Evolutionary conservation across 2,329 filamentous ascomycete species (phyloP).

Genomic region (Curvularia hawaiiensis): DNA sequence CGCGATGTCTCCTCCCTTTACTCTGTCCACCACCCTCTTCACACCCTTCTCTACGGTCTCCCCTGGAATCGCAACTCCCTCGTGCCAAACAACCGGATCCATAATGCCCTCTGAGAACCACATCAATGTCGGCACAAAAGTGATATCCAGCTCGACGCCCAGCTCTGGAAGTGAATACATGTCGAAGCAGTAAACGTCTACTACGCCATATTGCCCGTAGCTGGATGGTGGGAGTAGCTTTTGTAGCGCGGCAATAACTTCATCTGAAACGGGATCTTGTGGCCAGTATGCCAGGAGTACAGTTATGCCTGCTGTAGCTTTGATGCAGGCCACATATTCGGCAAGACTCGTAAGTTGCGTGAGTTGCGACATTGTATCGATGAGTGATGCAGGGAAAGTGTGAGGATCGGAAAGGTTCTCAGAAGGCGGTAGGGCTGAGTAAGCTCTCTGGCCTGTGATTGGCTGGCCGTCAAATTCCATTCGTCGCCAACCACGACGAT

Average conservation of each 20-base stretch:
- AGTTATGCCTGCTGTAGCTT: slow-evolving; percentile 25
- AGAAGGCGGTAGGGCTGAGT: not conserved
- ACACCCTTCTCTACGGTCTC: slow-evolving; percentile 33
- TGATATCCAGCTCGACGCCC: slow-evolving; percentile 25
- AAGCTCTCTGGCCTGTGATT: not conserved
- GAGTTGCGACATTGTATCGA: slow-evolving; percentile 15
- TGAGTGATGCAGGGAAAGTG: not conserved
- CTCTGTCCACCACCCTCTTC: slow-evolving; percentile 30
- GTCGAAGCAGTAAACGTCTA: slow-evolving; percentile 31
- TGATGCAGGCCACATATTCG: slow-evolving; percentile 25
- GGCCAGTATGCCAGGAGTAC: slow-evolving; percentile 32
- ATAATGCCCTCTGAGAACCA: slow-evolving; percentile 30
- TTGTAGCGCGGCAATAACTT: slow-evolving; percentile 19
- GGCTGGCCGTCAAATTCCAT: not conserved
- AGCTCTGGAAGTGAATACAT: slow-evolving; percentile 31
- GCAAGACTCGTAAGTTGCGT: slow-evolving; percentile 22
- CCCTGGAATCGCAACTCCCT: slow-evolving; percentile 28
- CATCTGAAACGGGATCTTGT: slow-evolving; percentile 24
- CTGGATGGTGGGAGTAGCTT: slow-evolving; percentile 22
- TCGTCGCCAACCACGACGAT: not conserved
- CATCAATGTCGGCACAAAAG: slow-evolving; percentile 33
- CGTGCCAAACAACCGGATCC: slow-evolving; percentile 34
- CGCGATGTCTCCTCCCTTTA: slow-evolving; percentile 33
- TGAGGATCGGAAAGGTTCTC: slow-evolving; percentile 1
- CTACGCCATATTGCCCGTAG: slow-evolving; percentile 18